phyloP scores from a whole-genome alignment of 805 yeast genomes.

The Suhomyces canberraensis region DNA sequence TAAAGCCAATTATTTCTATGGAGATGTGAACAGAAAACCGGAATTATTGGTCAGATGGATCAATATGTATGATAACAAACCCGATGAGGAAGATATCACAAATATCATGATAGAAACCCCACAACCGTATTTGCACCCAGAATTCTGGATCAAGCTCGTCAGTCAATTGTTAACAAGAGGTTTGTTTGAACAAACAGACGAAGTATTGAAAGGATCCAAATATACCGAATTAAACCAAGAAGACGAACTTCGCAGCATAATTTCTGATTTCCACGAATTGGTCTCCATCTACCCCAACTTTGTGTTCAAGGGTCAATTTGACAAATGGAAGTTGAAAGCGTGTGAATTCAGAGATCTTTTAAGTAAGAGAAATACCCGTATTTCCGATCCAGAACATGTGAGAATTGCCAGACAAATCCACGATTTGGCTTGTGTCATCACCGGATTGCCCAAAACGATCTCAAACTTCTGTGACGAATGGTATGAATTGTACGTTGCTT shows the following conservation, averaged over 20 bases:
- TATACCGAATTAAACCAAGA: constrained; percentile 34
- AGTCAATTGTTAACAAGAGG: constrained; percentile 62
- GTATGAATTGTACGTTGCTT: constrained; percentile 63
- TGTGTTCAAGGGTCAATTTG: constrained; percentile 39
- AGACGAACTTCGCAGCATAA: constrained; percentile 31
- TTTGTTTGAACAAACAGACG: constrained; percentile 51
- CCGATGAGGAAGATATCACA: constrained; percentile 50
- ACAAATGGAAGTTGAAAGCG: constrained; percentile 49
- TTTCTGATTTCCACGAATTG: constrained; percentile 40
- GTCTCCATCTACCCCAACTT: constrained; percentile 40
- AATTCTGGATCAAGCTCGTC: constrained; percentile 62
- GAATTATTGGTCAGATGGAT: constrained; percentile 56
- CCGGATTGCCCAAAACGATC: constrained; percentile 51
- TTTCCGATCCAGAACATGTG: constrained; percentile 21
- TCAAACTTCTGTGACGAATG: constrained; percentile 52
- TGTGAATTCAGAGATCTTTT: constrained; percentile 49
- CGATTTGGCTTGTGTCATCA: constrained; percentile 41
- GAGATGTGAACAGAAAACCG: constrained; percentile 38
- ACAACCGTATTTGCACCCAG: constrained; percentile 46
- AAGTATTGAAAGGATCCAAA: constrained; percentile 43
- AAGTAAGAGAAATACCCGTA: constrained; percentile 19
- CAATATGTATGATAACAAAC: constrained; percentile 66
- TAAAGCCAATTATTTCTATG: constrained; percentile 47
- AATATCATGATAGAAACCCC: constrained; percentile 43
- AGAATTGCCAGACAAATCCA: constrained; percentile 35